phyloP scores from a whole-genome alignment of 257 asterid genomes.

The Forsythia suspensa region DNA sequence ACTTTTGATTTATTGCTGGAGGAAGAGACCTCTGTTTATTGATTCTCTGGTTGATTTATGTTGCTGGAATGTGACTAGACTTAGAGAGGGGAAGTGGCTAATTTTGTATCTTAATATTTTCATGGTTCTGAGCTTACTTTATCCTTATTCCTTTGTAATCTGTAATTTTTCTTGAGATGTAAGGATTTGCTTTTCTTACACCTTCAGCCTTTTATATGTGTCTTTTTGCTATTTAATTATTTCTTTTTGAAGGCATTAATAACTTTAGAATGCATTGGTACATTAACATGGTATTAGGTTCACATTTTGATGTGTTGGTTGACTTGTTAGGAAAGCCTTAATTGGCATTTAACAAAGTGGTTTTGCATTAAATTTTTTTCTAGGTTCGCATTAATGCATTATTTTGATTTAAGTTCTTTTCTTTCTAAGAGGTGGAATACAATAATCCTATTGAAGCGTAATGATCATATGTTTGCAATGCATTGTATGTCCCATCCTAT shows the following conservation, averaged over 20 bases:
- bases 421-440: too few species aligned
- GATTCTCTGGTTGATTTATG: neutral
- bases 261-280: neutral
- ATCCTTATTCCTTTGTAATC: conserved; percentile 10
- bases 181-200: conserved; percentile 19
- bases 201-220: conserved; percentile 25
- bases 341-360: neutral
- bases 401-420: too few species aligned
- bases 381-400: neutral
- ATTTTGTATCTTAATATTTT: neutral
- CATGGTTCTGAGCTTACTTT: neutral
- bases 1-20: conserved; percentile 14
- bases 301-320: neutral
- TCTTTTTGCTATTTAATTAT: conserved; percentile 13
- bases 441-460: too few species aligned
- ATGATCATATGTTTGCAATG: too few species aligned
- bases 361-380: too few species aligned
- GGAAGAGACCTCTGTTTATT: too few species aligned
- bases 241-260: neutral
- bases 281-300: neutral
- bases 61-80: conserved; percentile 8
- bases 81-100: neutral
- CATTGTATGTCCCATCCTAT: too few species aligned
- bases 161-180: conserved; percentile 24
- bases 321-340: neutral